phyloP scores from a whole-genome alignment of 352 stramenopile species.

The Pythium rhizo-oryzae region DNA sequence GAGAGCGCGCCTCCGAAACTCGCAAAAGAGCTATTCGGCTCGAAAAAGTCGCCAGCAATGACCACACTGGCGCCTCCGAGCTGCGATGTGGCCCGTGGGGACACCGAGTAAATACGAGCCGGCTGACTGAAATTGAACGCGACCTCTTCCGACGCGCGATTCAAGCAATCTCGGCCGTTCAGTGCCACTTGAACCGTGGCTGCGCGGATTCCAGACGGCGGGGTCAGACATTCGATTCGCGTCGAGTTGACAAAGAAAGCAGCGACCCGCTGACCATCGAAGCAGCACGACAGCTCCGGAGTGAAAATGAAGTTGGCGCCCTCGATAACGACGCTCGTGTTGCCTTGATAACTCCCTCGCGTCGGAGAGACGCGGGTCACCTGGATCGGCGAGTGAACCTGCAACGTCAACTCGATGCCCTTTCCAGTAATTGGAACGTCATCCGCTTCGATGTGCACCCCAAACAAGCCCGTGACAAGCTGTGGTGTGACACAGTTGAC shows the following conservation, averaged over 20 bases:
- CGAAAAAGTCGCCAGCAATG: slow-evolving; percentile 46
- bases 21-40: slow-evolving; percentile 37
- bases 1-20: slow-evolving; percentile 19
- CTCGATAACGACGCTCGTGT: slow-evolving; percentile 43
- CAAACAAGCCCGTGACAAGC: slow-evolving; percentile 3
- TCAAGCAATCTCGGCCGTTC: slow-evolving; percentile 65
- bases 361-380: slow-evolving; percentile 30
- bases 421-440: slow-evolving; percentile 11
- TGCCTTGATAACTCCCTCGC: slow-evolving; percentile 37
- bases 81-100: slow-evolving; percentile 39
- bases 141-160: slow-evolving; percentile 30
- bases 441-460: slow-evolving; percentile 27
- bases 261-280: slow-evolving; percentile 46
- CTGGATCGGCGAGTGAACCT: slow-evolving; percentile 23
- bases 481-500: slow-evolving; percentile 33
- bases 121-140: slow-evolving; percentile 48
- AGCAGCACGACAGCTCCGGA: slow-evolving; percentile 63
- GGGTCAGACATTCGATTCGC: slow-evolving; percentile 54
- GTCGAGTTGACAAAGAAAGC: slow-evolving; percentile 73
- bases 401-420: not conserved
- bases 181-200: slow-evolving; percentile 46
- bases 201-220: slow-evolving; percentile 28
- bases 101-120: slow-evolving; percentile 34
- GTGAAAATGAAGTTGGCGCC: slow-evolving; percentile 61
- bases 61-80: slow-evolving; percentile 56